Base-by-base conservation (phyloP, 306 rosid genomes). In the Sophora flavescens region DNA sequence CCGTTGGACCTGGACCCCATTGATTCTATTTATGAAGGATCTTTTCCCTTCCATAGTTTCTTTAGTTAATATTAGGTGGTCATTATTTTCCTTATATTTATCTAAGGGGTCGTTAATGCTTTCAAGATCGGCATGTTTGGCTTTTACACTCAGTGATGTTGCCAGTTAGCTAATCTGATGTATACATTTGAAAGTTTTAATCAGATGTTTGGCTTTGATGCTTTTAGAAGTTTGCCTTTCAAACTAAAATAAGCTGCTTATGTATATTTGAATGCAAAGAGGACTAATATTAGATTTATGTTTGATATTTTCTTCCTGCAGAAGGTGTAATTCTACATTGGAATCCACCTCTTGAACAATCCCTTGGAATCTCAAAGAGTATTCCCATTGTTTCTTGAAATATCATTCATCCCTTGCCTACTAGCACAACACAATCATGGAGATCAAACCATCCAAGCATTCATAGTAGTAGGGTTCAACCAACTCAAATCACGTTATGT, bases 81-180 rank as follows among this genome's bases (percentile, higher is more conserved):
- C 16, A 35, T 56, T 30, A 3, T 28, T 12, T 48, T 71, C 36
- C 62, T 72, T 70, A 35, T 66, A 67, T 66, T 35, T 58, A 45
- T 62, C 15, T 18, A 69, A 7, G 52, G 74, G 72, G 65, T 72
- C 28, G 85, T 82, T 77, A 65, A 38, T 58, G 13, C 61, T 71
- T 53, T 63, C 13, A 53, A 81, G 65, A 68, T 68, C n/a, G 7
- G 38, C 63, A 39, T 47, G 77, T 10, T 69, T 63, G 68, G 74
- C 57, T 68, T 81, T 42, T 14, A 44, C 57, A 61, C 47, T 8
- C 3, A 61, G 28, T 81, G 85, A 81, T 81, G 81, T 70, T 63
- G 70, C 78, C 68, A 51, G 51, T 70, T 70, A 77, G 66, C 85
- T 71, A 77, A 59, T 57, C 12, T 71, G 82, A 76, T 82, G 79